Evolutionary conservation across 352 stramenopile species (phyloP), one percentile per base, ranked within the genome.

Genomic region (Thalassiosira allenii): DNA sequence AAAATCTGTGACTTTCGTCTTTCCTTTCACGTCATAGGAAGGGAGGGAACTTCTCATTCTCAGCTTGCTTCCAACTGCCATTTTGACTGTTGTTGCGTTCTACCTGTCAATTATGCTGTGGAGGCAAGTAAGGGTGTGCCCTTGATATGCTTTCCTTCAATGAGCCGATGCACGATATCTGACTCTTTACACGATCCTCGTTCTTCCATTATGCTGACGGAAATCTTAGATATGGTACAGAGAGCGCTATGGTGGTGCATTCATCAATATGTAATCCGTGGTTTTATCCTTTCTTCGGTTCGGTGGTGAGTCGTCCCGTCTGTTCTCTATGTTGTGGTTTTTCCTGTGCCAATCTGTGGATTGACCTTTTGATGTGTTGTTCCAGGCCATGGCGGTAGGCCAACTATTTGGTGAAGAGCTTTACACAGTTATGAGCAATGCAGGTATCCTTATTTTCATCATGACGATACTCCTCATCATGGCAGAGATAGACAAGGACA

Each of bases 31-130:
- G n/a, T n/a, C n/a, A 27, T 14, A 57, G 34, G 34, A 69, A 17
- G 62, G 52, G 29, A 69, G 73, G 22, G 5, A 75, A 11, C 72
- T 83, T 49, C 32, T 83, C 17, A 22, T 88, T 12, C 56, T 92
- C 2, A 85, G 77, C 52, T 67, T 92, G 40, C 44, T 92, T 17
- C 87, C 87, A 14, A 88, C 84, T 30, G 61, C 73, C 11, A 58
- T 91, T 2, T 65, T 91, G 2, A 63, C 63, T 4, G 52, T 86
- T 8, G 62, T 83, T 32, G 87, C 71, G 11, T 66, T 90, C n/a
- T 92, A 91, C 63, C 82, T 91, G 51, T 80, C 75, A 22, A 59
- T 84, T 4, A 75, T 92, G 51, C 51, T 92, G 33, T 92, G 87
- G 84, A 75, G 84, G 52, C 75, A 23, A 70, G 73, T 67, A n/a